A percentile compares a stretch with the other conserved stretches of the same genome.
Evolutionary conservation across 495 filamentous ascomycete species (phyloP).

Genomic region (Penicillium salamii): DNA sequence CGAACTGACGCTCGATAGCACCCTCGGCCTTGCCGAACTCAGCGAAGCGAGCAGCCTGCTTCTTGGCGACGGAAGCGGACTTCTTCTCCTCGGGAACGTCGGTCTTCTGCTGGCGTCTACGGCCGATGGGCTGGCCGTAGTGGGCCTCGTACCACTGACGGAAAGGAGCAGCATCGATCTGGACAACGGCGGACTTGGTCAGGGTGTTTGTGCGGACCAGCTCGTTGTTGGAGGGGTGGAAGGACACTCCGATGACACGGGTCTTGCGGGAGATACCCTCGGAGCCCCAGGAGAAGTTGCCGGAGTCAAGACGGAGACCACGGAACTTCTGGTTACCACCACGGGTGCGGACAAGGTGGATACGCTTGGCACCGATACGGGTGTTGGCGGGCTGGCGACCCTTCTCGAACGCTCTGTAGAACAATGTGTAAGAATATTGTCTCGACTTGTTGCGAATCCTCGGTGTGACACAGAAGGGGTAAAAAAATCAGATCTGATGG

Average conservation of each 20-base stretch:
- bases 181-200: slow-evolving; percentile 96
- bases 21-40: slow-evolving; percentile 87
- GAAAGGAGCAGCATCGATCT: slow-evolving; percentile 98
- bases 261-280: slow-evolving; percentile 97
- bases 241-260: slow-evolving; percentile 96
- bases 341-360: slow-evolving; percentile 97
- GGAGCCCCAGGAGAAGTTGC: slow-evolving; percentile 99
- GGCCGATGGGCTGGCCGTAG: slow-evolving; percentile 86
- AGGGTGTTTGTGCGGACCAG: slow-evolving; percentile 99
- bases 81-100: slow-evolving; percentile 73
- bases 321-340: slow-evolving; percentile 99
- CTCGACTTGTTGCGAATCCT: neutral
- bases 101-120: slow-evolving; percentile 82
- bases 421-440: slow-evolving; percentile 18
- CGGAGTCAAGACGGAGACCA: slow-evolving; percentile 96
- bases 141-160: slow-evolving; percentile 99
- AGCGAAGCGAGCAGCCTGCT: slow-evolving; percentile 83
- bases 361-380: slow-evolving; percentile 96
- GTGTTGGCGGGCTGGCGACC: slow-evolving; percentile 99
- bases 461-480: neutral
- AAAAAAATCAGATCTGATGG: slow-evolving; percentile 5
- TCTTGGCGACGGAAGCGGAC: slow-evolving; percentile 89
- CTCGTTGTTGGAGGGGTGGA: slow-evolving; percentile 99
- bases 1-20: slow-evolving; percentile 95
- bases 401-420: slow-evolving; percentile 92